Conservation (phyloP, 176 grass and related monocot species). For the Musa schizocarpa region DNA sequence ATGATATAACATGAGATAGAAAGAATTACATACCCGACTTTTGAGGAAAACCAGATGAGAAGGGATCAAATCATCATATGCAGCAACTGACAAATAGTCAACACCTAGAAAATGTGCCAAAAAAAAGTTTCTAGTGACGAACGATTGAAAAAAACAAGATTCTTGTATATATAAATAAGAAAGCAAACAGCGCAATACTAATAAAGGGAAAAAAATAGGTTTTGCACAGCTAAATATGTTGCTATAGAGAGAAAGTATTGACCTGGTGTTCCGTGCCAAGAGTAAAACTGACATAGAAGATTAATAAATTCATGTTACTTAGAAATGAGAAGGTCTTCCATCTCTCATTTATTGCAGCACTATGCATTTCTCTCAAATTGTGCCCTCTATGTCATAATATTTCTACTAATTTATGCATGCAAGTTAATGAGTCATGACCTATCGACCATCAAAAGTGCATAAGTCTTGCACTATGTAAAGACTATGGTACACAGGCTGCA, state of each 20-base stretch:
- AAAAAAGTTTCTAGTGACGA: not conserved
- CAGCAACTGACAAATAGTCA: slow-evolving; percentile 68
- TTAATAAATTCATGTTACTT: not conserved
- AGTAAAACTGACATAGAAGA: not conserved
- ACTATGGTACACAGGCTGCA: not conserved
- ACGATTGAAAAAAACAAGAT: not conserved
- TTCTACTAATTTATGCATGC: no score
- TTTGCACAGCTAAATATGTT: not conserved
- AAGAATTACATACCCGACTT: slow-evolving; percentile 40
- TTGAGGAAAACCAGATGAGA: slow-evolving; percentile 80
- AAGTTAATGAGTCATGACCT: not conserved
- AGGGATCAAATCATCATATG: slow-evolving; percentile 59
- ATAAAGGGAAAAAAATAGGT: not conserved
- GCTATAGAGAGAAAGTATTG: no score
- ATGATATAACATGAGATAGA: not conserved
- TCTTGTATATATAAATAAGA: not conserved
- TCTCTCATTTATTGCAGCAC: not conserved
- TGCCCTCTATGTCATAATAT: not conserved
- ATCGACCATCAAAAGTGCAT: not conserved
- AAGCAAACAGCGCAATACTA: not conserved
- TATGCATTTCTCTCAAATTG: not conserved
- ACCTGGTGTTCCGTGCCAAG: no score
- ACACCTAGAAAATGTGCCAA: slow-evolving; percentile 37
- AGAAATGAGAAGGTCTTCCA: not conserved
- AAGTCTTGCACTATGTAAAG: not conserved